Evolutionary conservation across 352 stramenopile genomes (phyloP), one percentile per base, ranked within the genome.

Genomic region (Pythium rhizo-oryzae): DNA sequence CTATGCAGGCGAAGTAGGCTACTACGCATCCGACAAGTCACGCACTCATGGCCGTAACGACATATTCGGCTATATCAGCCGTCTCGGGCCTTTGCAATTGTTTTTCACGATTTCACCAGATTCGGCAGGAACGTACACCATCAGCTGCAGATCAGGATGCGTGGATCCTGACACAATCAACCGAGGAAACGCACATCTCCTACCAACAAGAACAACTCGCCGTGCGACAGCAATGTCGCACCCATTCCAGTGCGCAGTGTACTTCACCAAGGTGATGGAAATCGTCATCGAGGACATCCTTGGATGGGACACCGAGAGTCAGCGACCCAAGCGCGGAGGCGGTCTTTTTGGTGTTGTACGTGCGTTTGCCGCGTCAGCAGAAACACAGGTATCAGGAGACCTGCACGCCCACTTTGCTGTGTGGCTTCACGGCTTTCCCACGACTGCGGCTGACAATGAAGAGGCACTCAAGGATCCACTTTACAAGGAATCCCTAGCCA

Each of bases 51-150:
- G n/a, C 6, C 54, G 54, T 1, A 46, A 60, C 33, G 54, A 60
- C 33, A 60, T 60, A 9, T 60, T 60, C n/a, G 53, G 30, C 4
- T 60, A 49, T n/a, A 47, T 60, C 16, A 46, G 35, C 18, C 53
- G 53, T 28, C 35, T 60, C 35, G 53, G 53, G 19, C 53, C 53
- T 21, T 28, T 60, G 16, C 53, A 60, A 19, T 46, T 60, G 53
- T 60, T 60, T 19, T 60, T 60, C 53, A 60, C 53, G 11, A 60
- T 60, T 24, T 60, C 53, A 28, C 53, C 53, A 5, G 53, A 60
- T 28, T 60, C 53, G 5, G 13, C 53, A 15, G 53, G 53, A 5
- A 60, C 53, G 30, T 60, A 60, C 23, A 8, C 30, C 2, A 60
- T 60, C 30, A 30, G 19, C 11, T 24, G 1, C 2, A 44, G 53